These are phyloP conservation scores for Xylaria sp. DNA, from an alignment of 2,329 filamentous ascomycete species.

Conservation along the genomic window DNA sequence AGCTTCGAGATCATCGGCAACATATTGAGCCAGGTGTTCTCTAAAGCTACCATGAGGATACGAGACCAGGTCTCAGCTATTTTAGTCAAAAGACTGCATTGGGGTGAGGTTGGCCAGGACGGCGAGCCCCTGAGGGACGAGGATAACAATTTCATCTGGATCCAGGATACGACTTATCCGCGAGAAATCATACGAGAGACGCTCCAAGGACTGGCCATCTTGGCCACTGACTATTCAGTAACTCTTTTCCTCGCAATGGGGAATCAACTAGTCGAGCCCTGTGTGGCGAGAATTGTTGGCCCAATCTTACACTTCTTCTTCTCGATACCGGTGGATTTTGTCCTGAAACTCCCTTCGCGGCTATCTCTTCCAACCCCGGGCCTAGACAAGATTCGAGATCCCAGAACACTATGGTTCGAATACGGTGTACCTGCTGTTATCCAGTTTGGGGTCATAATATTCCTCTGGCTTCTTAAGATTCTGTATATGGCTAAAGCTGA, in stretches of 20 bases:
- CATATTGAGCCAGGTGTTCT: constrained; percentile 2
- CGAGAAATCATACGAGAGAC: constrained; percentile 5
- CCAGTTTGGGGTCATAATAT: constrained; percentile 29
- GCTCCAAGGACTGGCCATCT: not conserved
- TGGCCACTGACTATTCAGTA: constrained; percentile 11
- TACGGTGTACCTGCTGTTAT: constrained; percentile 26
- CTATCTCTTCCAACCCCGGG: constrained; percentile 27
- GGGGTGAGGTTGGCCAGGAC: constrained; percentile 25
- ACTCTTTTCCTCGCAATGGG: not conserved
- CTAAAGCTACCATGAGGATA: not conserved
- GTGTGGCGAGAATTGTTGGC: not conserved
- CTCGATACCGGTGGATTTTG: constrained; percentile 2
- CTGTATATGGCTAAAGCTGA: constrained; percentile 31
- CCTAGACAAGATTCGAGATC: not conserved
- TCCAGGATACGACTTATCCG: constrained; percentile 6
- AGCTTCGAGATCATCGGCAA: constrained; percentile 31
- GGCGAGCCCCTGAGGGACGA: constrained; percentile 9
- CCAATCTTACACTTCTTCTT: constrained; percentile 12
- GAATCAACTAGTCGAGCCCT: not conserved
- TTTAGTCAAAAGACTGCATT: constrained; percentile 17
- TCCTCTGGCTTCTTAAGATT: constrained; percentile 31
- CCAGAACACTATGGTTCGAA: constrained; percentile 24
- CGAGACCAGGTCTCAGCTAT: not conserved
- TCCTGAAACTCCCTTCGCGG: constrained; percentile 9
- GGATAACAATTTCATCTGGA: constrained; percentile 13